Base-by-base conservation (phyloP, 2,329 filamentous ascomycete genomes). In the Colletotrichum lini region DNA sequence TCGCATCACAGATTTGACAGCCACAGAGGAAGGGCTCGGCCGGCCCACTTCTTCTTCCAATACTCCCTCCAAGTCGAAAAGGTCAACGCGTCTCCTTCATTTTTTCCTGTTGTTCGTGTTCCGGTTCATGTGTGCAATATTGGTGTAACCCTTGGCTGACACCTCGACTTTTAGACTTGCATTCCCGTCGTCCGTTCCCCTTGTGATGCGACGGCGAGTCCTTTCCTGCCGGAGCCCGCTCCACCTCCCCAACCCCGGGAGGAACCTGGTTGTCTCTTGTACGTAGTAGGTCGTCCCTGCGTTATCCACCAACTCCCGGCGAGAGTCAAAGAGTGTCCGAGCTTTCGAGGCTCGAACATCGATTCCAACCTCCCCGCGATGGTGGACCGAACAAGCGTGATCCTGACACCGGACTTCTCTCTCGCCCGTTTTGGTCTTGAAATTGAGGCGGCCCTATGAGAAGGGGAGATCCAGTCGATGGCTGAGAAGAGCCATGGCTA, bases 321-420 rank as follows among this genome's bases (percentile, higher is more conserved):
- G 44, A 71, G 52, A 65, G 68, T 71, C 65, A 71, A 68, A 68
- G 65, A 68, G 52, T 45, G 68, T 54, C 68, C 53, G 68, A 71
- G 65, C 68, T 63, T 63, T 67, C 38, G 53, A 68, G 68, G 68
- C 64, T 63, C 58, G 57, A 71, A 68, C 64, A 45, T 65, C 57
- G 64, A 61, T 57, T 52, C 58, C 35, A 38, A 63, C 58, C 58
- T 52, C 47, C 52, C 26, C 30, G 13, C 38, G 21, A 44, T 30
- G n/a, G 57, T 59, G 69, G 65, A 59, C 58, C 59, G 53, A 49
- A 54, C 58, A 61, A 69, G 58, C 59, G 45, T 50, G 38, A 35
- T 63, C 52, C 54, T 62, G 42, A 30, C 57, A 45, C 44, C 45
- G 35, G n/a, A 21, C 35, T 40, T 15, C 54, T n/a, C 8, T 38